Conservation (phyloP, 345 rosid species). For the Moringa oleifera region DNA sequence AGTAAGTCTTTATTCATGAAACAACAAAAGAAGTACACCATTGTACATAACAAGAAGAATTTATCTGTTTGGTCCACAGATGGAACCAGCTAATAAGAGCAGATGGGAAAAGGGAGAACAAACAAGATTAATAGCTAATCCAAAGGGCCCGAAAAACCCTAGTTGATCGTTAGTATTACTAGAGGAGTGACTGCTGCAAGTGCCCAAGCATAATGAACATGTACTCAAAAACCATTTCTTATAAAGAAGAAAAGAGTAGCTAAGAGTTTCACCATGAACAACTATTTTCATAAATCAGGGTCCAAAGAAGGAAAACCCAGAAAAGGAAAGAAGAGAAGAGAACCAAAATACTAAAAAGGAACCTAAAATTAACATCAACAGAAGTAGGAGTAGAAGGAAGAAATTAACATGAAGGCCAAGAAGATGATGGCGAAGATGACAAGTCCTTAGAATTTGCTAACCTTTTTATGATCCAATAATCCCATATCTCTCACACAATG, state of each 20-base stretch:
- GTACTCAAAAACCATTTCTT: not conserved
- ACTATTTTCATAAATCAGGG: not conserved
- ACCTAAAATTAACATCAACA: slow-evolving; percentile 23
- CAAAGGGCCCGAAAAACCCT: too few relatives aligned
- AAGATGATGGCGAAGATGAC: not conserved
- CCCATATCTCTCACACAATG: slow-evolving; percentile 8
- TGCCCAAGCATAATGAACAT: not conserved
- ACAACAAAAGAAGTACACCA: too few relatives aligned
- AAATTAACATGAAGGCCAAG: not conserved
- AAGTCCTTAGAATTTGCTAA: slow-evolving; percentile 21
- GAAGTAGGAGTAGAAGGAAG: slow-evolving; percentile 1
- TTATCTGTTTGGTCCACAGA: too few relatives aligned
- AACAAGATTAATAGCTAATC: too few relatives aligned
- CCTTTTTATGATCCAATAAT: slow-evolving; percentile 18
- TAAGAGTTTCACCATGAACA: not conserved
- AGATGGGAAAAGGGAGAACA: too few relatives aligned
- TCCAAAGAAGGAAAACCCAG: not conserved
- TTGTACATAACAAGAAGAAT: too few relatives aligned
- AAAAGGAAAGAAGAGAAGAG: too few relatives aligned
- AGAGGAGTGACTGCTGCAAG: too few relatives aligned
- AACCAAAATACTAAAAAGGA: too few relatives aligned
- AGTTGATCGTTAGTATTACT: slow-evolving; percentile 9
- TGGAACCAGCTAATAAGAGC: not conserved
- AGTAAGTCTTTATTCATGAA: too few relatives aligned
- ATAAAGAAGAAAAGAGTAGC: not conserved